Percentiles rank a stretch among this genome's conserved stretches.
These are phyloP conservation scores for Clohesyomyces aquaticus DNA, from an alignment of 495 filamentous ascomycete species.

Conservation along the genomic window DNA sequence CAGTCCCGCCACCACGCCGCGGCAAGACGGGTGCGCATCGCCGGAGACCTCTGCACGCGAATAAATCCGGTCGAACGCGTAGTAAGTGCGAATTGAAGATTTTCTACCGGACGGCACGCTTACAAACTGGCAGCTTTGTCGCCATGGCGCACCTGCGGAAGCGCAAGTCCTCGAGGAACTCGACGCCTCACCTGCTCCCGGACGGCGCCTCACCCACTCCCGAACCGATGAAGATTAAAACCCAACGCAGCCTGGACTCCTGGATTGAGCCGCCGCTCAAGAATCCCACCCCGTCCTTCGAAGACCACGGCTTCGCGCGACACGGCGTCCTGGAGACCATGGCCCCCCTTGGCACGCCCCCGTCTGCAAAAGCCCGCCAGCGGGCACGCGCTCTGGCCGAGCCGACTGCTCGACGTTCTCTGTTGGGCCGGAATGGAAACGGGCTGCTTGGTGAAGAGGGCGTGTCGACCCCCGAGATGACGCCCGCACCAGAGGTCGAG, in stretches of 20 bases:
- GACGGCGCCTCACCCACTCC: conserved; percentile 44
- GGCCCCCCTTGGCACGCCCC: conserved; percentile 67
- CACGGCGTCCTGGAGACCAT: conserved; percentile 71
- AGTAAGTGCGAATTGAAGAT: conserved; percentile 26
- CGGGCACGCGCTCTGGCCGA: conserved; percentile 48
- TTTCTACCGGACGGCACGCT: conserved; percentile 9
- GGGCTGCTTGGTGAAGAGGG: conserved; percentile 30
- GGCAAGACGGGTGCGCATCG: conserved; percentile 12
- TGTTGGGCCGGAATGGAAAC: conserved; percentile 15
- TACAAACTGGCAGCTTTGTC: conserved; percentile 27
- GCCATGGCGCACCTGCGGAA: conserved; percentile 38
- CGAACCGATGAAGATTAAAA: conserved; percentile 41
- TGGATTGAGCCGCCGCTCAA: conserved; percentile 76
- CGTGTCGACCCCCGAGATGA: conserved; percentile 40
- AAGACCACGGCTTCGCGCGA: conserved; percentile 65
- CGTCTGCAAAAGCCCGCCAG: conserved; percentile 55
- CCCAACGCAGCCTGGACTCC: conserved; percentile 53
- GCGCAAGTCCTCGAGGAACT: conserved; percentile 54
- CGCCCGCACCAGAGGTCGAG: conserved; percentile 36
- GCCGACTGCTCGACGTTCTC: not conserved
- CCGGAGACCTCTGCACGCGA: conserved; percentile 10
- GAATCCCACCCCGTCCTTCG: conserved; percentile 67
- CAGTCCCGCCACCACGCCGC: conserved; percentile 12
- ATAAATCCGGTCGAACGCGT: conserved; percentile 26
- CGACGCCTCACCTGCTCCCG: conserved; percentile 53